A percentile compares a stretch with the other conserved stretches of the same genome.
Evolutionary conservation across 1,284 basidiomycete genomes (phyloP).

Genomic region (Anthracocystis walkeri): DNA sequence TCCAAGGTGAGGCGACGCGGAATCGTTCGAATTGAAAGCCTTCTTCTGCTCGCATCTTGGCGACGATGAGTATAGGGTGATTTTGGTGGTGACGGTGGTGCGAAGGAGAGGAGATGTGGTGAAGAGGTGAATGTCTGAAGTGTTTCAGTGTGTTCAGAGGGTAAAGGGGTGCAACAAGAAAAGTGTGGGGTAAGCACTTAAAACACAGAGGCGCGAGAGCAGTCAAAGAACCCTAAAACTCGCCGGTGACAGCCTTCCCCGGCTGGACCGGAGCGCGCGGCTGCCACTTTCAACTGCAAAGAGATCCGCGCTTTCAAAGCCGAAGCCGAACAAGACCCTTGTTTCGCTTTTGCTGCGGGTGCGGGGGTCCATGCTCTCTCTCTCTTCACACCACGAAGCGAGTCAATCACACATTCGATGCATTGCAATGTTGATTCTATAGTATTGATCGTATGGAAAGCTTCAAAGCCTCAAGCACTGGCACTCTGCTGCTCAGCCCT

Average conservation of each 20-base stretch:
- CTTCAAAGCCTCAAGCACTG: background rate
- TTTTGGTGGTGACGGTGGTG: background rate
- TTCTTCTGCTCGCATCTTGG: constrained; percentile 44
- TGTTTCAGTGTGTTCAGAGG: too few relatives aligned
- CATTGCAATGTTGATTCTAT: too few relatives aligned
- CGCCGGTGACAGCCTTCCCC: background rate
- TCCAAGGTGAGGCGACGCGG: constrained; percentile 44
- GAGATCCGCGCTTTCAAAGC: background rate
- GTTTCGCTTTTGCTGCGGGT: background rate
- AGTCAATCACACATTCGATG: too few relatives aligned
- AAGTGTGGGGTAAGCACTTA: background rate
- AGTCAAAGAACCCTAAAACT: background rate
- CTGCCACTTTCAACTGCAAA: background rate
- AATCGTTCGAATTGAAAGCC: constrained; percentile 51
- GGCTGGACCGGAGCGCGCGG: background rate
- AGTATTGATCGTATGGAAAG: too few relatives aligned
- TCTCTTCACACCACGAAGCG: too few relatives aligned
- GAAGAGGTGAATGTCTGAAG: too few relatives aligned
- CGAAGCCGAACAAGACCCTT: background rate
- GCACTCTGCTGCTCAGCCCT: constrained; percentile 13
- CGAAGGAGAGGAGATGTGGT: background rate
- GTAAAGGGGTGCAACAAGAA: background rate
- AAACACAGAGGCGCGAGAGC: background rate
- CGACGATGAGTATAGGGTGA: background rate
- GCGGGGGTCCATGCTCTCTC: too few relatives aligned